phyloP scores from a whole-genome alignment of 73 alveolate genomes.

The Paramecium pentaurelia region DNA sequence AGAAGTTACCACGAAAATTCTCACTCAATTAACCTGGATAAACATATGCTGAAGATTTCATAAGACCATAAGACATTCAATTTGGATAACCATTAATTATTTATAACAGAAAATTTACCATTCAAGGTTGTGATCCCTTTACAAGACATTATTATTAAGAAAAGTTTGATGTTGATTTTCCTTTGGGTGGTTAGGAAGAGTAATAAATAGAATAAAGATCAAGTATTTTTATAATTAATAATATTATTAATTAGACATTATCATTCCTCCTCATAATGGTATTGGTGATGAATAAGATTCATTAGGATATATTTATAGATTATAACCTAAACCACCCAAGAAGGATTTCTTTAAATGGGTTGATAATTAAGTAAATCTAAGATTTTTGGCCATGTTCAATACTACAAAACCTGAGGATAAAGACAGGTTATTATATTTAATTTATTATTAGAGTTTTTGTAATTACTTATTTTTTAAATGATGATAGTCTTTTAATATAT shows the following conservation, averaged over 20 bases:
- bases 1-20: conserved; percentile 85
- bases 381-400: conserved; percentile 89
- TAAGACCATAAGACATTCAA: conserved; percentile 82
- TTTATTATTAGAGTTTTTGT: conserved; percentile 73
- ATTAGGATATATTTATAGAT: conserved; percentile 83
- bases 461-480: conserved; percentile 86
- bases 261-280: conserved; percentile 96
- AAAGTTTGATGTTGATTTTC: conserved; percentile 83
- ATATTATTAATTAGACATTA: conserved; percentile 27
- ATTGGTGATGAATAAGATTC: conserved; percentile 96
- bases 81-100: conserved; percentile 76
- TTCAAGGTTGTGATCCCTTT: conserved; percentile 89
- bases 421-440: conserved; percentile 52
- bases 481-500: conserved; percentile 87
- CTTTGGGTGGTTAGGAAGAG: conserved; percentile 84
- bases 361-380: conserved; percentile 87
- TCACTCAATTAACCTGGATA: conserved; percentile 92
- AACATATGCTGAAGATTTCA: conserved; percentile 78
- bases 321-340: conserved; percentile 83
- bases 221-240: not conserved
- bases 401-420: conserved; percentile 88
- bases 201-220: conserved; percentile 77
- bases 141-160: conserved; percentile 78
- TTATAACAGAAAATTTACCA: conserved; percentile 78
- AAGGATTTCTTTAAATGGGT: conserved; percentile 94